These are phyloP conservation scores for Hypoxylon crocopeplum DNA, from an alignment of 495 filamentous ascomycete genomes.

Conservation along the genomic window DNA sequence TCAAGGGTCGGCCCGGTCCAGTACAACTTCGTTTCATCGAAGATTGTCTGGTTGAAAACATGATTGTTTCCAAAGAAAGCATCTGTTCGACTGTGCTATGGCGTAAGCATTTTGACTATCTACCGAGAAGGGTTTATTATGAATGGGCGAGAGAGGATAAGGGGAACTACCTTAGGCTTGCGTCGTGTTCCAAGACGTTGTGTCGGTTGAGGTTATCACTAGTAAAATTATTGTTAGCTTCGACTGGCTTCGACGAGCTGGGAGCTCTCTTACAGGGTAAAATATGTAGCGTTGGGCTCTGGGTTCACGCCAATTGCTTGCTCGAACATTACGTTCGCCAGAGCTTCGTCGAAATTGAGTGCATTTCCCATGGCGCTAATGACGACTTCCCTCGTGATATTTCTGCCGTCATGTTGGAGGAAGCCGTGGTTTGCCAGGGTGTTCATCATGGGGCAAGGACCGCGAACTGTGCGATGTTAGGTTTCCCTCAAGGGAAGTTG, in stretches of 20 bases:
- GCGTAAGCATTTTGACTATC: no score
- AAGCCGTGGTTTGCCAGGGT: constrained; percentile 43
- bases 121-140: no score
- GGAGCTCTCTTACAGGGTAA: constrained; percentile 43
- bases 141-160: neutral
- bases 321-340: constrained; percentile 50
- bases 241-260: neutral
- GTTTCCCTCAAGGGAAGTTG: no score
- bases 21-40: constrained; percentile 46
- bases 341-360: constrained; percentile 43
- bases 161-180: constrained; percentile 51
- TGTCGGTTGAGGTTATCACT: constrained; percentile 51
- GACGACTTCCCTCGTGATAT: constrained; percentile 39
- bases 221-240: neutral
- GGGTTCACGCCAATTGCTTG: constrained; percentile 54
- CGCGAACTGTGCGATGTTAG: constrained; percentile 38
- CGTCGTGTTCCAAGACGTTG: constrained; percentile 57
- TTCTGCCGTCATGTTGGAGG: constrained; percentile 41
- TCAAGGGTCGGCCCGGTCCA: constrained; percentile 46
- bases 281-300: constrained; percentile 56
- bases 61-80: constrained; percentile 54
- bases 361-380: constrained; percentile 35
- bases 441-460: constrained; percentile 49
- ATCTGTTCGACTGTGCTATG: constrained; percentile 51
- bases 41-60: constrained; percentile 53